These are phyloP conservation scores for Scleroderma citrinum DNA, from an alignment of 768 basidiomycete species.

Conservation along the genomic window DNA sequence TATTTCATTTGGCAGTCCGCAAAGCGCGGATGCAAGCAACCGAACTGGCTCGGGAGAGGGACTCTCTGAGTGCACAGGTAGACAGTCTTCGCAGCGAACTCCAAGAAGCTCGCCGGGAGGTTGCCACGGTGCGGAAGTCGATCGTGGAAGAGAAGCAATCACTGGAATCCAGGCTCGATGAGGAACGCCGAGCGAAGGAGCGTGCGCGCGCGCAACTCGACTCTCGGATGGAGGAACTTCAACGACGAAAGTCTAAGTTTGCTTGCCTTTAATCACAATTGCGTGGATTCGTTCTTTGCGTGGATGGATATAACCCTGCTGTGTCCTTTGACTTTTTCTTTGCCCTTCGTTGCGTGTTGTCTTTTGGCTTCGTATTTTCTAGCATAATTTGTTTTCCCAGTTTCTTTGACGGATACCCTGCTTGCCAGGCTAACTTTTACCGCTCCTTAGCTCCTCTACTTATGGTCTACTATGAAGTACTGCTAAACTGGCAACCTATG, in stretches of 20 bases:
- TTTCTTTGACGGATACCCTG: slow-evolving; percentile 28
- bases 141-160: slow-evolving; percentile 87
- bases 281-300: background rate
- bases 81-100: slow-evolving; percentile 68
- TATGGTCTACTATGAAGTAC: slow-evolving; percentile 31
- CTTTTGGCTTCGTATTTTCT: slow-evolving; percentile 21
- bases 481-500: slow-evolving; percentile 12
- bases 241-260: slow-evolving; percentile 86
- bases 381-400: slow-evolving; percentile 14
- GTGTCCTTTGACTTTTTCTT: too few relatives aligned
- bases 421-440: slow-evolving; percentile 5
- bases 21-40: slow-evolving; percentile 93
- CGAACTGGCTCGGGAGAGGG: slow-evolving; percentile 82
- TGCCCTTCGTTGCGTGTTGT: slow-evolving; percentile 7
- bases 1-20: slow-evolving; percentile 49
- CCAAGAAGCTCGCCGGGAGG: slow-evolving; percentile 72
- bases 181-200: slow-evolving; percentile 86
- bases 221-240: slow-evolving; percentile 78
- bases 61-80: slow-evolving; percentile 60
- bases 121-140: slow-evolving; percentile 68
- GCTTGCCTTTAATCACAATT: slow-evolving; percentile 61
- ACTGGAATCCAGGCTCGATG: slow-evolving; percentile 74
- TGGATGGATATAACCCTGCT: slow-evolving; percentile 2
- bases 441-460: slow-evolving; percentile 21
- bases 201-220: slow-evolving; percentile 84